Conservation (phyloP, 140 eudicot genomes). For the Bidens hawaiensis region DNA sequence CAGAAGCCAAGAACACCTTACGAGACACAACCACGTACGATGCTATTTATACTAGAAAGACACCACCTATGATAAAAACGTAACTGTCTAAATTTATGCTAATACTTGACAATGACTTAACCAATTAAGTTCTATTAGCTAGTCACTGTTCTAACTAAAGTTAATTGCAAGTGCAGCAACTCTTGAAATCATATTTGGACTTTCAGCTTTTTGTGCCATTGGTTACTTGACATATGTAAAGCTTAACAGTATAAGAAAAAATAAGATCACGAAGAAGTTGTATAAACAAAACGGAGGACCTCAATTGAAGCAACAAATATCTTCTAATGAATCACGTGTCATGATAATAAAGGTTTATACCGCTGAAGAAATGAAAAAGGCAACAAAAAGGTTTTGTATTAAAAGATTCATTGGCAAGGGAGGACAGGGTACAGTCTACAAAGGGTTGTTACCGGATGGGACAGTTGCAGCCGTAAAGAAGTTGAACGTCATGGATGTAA, state of each 20-base stretch:
- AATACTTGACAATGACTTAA: no score
- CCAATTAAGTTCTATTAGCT: no score
- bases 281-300: slow-evolving; percentile 2
- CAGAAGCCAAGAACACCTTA: no score
- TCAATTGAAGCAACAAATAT: background rate
- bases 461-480: slow-evolving; percentile 19
- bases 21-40: no score
- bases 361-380: slow-evolving; percentile 14
- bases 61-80: no score
- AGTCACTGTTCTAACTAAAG: background rate
- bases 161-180: background rate
- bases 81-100: no score
- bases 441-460: slow-evolving; percentile 2
- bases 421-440: slow-evolving; percentile 13
- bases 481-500: slow-evolving; percentile 6
- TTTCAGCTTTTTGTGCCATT: background rate
- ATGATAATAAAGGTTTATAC: slow-evolving; percentile 1
- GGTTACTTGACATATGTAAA: background rate
- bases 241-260: background rate
- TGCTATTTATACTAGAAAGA: no score
- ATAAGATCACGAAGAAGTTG: slow-evolving; percentile 1
- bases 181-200: background rate
- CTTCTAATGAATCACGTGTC: background rate
- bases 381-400: slow-evolving; percentile 1
- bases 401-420: background rate